phyloP scores from a whole-genome alignment of 208 protist species.

The Trypanosoma lewisi region DNA sequence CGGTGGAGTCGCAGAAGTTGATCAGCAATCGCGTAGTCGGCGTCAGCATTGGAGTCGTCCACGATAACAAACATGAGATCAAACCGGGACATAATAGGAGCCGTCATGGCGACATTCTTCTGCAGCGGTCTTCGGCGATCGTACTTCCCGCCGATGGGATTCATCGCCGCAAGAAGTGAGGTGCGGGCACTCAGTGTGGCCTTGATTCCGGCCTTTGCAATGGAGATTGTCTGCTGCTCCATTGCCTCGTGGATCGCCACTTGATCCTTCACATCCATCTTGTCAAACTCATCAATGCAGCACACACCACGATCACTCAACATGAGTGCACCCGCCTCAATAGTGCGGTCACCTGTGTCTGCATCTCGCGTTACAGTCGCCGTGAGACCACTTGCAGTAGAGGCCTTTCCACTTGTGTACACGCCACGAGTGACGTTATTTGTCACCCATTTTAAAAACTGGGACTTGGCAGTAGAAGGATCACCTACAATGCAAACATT shows the following conservation, averaged over 20 bases:
- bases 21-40: conserved; percentile 96
- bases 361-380: conserved; percentile 97
- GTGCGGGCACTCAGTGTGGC: conserved; percentile 99
- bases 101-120: conserved; percentile 93
- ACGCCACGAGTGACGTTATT: conserved; percentile 94
- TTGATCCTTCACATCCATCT: conserved; percentile 99
- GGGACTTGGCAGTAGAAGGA: conserved; percentile 98
- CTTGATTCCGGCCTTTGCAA: conserved; percentile 98
- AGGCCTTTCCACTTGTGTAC: conserved; percentile 98
- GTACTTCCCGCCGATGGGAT: conserved; percentile 97
- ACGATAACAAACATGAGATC: conserved; percentile 99
- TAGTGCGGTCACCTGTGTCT: conserved; percentile 99
- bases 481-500: conserved; percentile 99
- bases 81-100: conserved; percentile 99
- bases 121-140: conserved; percentile 92
- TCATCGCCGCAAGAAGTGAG: conserved; percentile 97
- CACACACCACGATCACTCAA: conserved; percentile 99
- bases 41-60: conserved; percentile 95
- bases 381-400: conserved; percentile 96
- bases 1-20: conserved; percentile 96
- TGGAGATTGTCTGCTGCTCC: conserved; percentile 99
- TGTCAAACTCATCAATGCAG: conserved; percentile 99
- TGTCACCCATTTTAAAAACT: conserved; percentile 99
- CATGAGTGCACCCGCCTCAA: conserved; percentile 99
- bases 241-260: conserved; percentile 99